Base-by-base conservation (phyloP, 2,329 filamentous ascomycete genomes). In the Colletotrichum siamense region DNA sequence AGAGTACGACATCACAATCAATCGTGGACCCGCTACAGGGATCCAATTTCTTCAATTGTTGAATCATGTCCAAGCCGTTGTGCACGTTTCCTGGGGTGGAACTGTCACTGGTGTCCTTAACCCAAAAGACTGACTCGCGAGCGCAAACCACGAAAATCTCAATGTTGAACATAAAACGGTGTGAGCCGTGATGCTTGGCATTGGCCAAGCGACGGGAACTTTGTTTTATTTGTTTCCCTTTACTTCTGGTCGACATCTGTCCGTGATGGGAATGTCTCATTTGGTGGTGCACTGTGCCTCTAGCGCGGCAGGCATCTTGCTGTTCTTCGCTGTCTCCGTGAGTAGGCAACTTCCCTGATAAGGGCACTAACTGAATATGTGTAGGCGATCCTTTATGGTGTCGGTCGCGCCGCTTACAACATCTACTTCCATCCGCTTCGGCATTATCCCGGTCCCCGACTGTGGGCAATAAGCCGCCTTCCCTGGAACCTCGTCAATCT, bases 361-460 rank as follows among this genome's bases (percentile, higher is more conserved):
- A 8, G 16, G 6, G 22, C 28, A 18, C 24, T 8, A 6, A n/a
- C 26, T 65, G 16, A 65, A 15, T 16, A 3, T 18, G 5, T n/a
- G 8, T 16, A 74, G 59, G 30, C 39, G 22, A 15, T 10, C 1
- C 5, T 61, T 6, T 61, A 66, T 4, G 32, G 30, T 28, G 18
- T 15, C 13, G 18, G 59, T 4, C 61, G 70, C n/a, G 57, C 49
- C 13, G 26, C 82, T 16, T 82, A 83, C 78, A 84, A 84, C 71
- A 73, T 85, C 71, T 81, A 79, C 75, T 77, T 84, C n/a, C 84
- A 85, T 71, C 92, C 93, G 7, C 84, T 95, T 73, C 91, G 92
- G 83, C 92, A 90, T 80, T 95, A 95, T 79, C 95, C 95, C 0
- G 95, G 95, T 0, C 94, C 93, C 0, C 87, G 92, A 70, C 80